Conservation (phyloP, 495 filamentous ascomycete genomes). For the Penicillium salamii region DNA sequence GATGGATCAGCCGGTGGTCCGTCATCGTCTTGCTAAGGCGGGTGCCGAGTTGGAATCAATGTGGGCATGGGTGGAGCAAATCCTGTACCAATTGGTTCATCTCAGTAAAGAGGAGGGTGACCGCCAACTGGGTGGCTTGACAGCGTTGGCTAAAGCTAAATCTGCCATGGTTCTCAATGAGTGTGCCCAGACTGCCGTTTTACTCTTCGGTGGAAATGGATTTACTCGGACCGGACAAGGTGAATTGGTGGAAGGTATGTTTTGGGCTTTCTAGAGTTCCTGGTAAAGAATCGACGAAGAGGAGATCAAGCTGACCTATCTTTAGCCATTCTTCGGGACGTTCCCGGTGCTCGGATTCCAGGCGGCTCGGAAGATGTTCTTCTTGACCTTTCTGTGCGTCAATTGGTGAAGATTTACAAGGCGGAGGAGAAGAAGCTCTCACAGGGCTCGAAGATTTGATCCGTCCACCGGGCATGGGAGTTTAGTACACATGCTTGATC, state of each 20-base stretch:
- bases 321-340: slow-evolving; percentile 62
- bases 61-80: slow-evolving; percentile 73
- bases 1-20: slow-evolving; percentile 70
- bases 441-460: slow-evolving; percentile 36
- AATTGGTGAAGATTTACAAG: slow-evolving; percentile 70
- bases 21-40: slow-evolving; percentile 67
- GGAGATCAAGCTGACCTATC: slow-evolving; percentile 1
- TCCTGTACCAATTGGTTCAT: slow-evolving; percentile 65
- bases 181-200: slow-evolving; percentile 63
- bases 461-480: too few relatives aligned
- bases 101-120: slow-evolving; percentile 62
- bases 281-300: background rate
- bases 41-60: slow-evolving; percentile 67
- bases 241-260: slow-evolving; percentile 64
- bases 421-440: slow-evolving; percentile 60
- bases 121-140: slow-evolving; percentile 63
- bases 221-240: slow-evolving; percentile 67
- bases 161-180: slow-evolving; percentile 66
- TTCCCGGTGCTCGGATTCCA: slow-evolving; percentile 59
- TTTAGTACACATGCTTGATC: too few relatives aligned
- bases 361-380: slow-evolving; percentile 76
- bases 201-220: slow-evolving; percentile 73
- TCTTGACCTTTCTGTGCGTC: slow-evolving; percentile 66
- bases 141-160: slow-evolving; percentile 68
- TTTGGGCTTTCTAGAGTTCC: background rate